These are phyloP conservation scores for Kockovaella imperatae DNA, from an alignment of 768 basidiomycete species.

Conservation along the genomic window DNA sequence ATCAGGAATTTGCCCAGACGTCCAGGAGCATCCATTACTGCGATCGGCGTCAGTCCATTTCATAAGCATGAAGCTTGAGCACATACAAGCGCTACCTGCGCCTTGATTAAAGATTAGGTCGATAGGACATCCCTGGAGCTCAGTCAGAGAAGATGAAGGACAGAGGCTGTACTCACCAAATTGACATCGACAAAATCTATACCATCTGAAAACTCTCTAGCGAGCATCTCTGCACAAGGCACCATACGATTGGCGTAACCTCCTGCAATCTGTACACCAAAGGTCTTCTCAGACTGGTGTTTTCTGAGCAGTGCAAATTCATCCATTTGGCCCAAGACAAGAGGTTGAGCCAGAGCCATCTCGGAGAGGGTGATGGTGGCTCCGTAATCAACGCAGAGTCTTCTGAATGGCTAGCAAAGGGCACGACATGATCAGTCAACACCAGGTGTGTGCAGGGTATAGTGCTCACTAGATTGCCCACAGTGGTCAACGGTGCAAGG, in stretches of 20 bases:
- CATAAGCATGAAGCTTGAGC: slow-evolving; percentile 20
- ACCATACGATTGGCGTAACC: slow-evolving; percentile 70
- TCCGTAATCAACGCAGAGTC: slow-evolving; percentile 75
- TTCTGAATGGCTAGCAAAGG: slow-evolving; percentile 71
- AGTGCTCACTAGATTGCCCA: slow-evolving; percentile 73
- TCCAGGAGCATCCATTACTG: slow-evolving; percentile 74
- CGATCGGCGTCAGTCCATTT: slow-evolving; percentile 3
- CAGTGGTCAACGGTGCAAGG: slow-evolving; percentile 80
- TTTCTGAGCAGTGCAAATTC: slow-evolving; percentile 91
- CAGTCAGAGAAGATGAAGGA: neutral
- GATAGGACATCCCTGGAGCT: slow-evolving; percentile 80
- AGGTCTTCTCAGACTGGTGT: slow-evolving; percentile 75
- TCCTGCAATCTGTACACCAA: slow-evolving; percentile 89
- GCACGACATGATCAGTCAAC: neutral
- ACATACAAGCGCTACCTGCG: slow-evolving; percentile 76
- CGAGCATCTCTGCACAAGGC: slow-evolving; percentile 71
- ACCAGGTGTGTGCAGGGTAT: no score
- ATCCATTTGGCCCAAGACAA: slow-evolving; percentile 77
- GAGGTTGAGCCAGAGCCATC: slow-evolving; percentile 91
- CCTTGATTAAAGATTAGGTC: slow-evolving; percentile 88
- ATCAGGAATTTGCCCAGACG: slow-evolving; percentile 77
- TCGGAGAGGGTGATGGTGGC: slow-evolving; percentile 94
- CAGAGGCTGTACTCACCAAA: slow-evolving; percentile 15
- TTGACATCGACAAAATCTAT: slow-evolving; percentile 93
- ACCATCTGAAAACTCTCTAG: slow-evolving; percentile 56